A percentile compares a stretch with the other conserved stretches of the same genome.
Conservation (phyloP, 768 basidiomycete species). For the Coprinopsis cinerea region DNA sequence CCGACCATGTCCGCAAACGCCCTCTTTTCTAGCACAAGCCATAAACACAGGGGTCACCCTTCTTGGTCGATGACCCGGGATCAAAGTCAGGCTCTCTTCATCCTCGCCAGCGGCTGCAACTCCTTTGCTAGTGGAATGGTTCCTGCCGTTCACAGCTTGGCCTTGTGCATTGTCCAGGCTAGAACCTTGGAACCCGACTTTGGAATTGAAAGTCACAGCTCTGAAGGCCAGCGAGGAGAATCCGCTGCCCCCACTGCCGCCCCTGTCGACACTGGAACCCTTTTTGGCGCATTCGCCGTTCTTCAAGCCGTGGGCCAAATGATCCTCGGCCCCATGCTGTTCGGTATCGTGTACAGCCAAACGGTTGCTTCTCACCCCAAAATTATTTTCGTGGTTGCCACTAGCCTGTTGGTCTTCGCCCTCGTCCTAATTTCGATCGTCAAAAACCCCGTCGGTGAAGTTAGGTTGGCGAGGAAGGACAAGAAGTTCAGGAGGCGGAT, state of each 20-base stretch:
- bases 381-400: conserved; percentile 59
- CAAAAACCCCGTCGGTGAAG: conserved; percentile 30
- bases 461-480: conserved; percentile 11
- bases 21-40: conserved; percentile 5
- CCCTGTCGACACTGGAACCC: conserved; percentile 34
- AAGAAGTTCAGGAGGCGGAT: conserved; percentile 13
- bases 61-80: conserved; percentile 8
- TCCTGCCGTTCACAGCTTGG: conserved; percentile 70
- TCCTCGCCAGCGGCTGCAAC: conserved; percentile 52
- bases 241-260: neutral
- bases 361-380: conserved; percentile 68
- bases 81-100: conserved; percentile 47
- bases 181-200: conserved; percentile 26
- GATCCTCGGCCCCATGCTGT: conserved; percentile 68
- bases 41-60: conserved; percentile 7
- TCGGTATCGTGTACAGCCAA: conserved; percentile 63
- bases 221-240: conserved; percentile 13
- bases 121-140: conserved; percentile 60
- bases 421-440: conserved; percentile 33
- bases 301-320: conserved; percentile 65
- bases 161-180: conserved; percentile 54
- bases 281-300: conserved; percentile 70
- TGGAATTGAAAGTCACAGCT: conserved; percentile 8
- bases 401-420: conserved; percentile 39
- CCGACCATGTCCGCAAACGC: conserved; percentile 29